These are phyloP conservation scores for Rhizophlyctis rosea DNA, from an alignment of 192 early-diverging fungal species.

Conservation along the genomic window DNA sequence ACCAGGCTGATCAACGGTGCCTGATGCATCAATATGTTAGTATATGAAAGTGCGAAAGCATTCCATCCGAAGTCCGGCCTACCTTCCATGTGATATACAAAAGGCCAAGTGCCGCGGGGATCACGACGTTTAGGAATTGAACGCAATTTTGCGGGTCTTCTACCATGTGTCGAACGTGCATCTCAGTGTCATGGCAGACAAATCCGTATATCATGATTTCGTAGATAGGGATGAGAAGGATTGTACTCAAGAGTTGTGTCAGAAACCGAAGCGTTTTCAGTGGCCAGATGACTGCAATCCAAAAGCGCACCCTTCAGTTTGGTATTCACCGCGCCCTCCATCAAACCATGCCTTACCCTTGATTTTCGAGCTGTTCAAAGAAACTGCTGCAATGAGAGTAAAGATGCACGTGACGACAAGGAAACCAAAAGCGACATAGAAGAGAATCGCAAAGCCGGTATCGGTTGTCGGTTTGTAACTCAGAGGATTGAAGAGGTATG, in stretches of 20 bases:
- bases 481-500: slow-evolving; percentile 20
- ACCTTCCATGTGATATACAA: slow-evolving; percentile 14
- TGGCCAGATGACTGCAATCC: slow-evolving; percentile 23
- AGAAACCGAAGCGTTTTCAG: slow-evolving; percentile 12
- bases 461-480: not conserved
- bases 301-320: not conserved
- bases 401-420: not conserved
- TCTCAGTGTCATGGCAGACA: slow-evolving; percentile 19
- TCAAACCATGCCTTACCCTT: too few relatives aligned
- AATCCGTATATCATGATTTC: slow-evolving; percentile 18
- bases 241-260: slow-evolving; percentile 14
- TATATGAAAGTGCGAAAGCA: too few relatives aligned
- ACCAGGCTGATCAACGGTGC: not conserved
- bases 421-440: not conserved
- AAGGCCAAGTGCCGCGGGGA: slow-evolving; percentile 5
- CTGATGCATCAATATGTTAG: too few relatives aligned
- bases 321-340: too few relatives aligned
- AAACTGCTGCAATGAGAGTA: not conserved
- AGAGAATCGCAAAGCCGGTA: not conserved
- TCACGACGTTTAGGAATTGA: not conserved
- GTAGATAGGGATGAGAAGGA: slow-evolving; percentile 26
- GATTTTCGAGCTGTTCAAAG: too few relatives aligned
- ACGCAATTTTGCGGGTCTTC: not conserved
- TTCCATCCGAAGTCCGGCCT: too few relatives aligned
- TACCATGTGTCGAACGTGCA: not conserved